Evolutionary conservation across 306 rosid species (phyloP).

Genomic region (Morella rubra): DNA sequence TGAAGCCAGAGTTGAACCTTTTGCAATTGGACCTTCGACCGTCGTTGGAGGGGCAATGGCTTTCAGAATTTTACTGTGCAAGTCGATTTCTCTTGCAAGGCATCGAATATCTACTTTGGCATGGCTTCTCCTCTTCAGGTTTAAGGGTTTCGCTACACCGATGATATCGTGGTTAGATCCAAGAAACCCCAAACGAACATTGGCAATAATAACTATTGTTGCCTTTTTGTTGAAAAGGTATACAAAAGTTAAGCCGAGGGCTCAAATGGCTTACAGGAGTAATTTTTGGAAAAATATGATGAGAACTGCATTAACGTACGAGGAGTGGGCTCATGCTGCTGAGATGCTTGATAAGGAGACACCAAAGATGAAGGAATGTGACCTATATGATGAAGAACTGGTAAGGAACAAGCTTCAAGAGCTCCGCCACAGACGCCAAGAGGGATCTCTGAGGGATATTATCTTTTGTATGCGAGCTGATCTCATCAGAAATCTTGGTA

Average conservation of each 20-base stretch:
- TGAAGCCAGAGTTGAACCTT: conserved; percentile 79
- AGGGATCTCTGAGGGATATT: conserved; percentile 80
- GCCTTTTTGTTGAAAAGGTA: conserved; percentile 83
- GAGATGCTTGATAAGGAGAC: conserved; percentile 94
- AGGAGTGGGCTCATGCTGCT: conserved; percentile 99
- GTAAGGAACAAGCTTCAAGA: conserved; percentile 86
- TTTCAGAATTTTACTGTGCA: conserved; percentile 74
- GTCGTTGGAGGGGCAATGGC: conserved; percentile 78
- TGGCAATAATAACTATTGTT: conserved; percentile 82
- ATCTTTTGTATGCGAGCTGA: conserved; percentile 94
- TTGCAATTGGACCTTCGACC: conserved; percentile 87
- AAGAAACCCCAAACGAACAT: conserved; percentile 84
- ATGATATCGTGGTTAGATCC: conserved; percentile 78
- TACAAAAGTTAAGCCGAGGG: conserved; percentile 67
- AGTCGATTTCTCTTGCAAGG: conserved; percentile 69
- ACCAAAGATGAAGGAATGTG: conserved; percentile 78
- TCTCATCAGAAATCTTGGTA: conserved; percentile 85
- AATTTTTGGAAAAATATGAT: conserved; percentile 96
- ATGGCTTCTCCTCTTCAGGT: conserved; percentile 43
- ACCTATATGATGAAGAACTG: conserved; percentile 77
- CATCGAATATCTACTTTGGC: conserved; percentile 44
- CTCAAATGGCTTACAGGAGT: conserved; percentile 91
- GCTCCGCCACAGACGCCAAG: conserved; percentile 78
- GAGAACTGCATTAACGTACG: conserved; percentile 86
- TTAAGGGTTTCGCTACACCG: conserved; percentile 47